phyloP scores from a whole-genome alignment of 2,329 filamentous ascomycete species.

The Aspergillus caelatus region DNA sequence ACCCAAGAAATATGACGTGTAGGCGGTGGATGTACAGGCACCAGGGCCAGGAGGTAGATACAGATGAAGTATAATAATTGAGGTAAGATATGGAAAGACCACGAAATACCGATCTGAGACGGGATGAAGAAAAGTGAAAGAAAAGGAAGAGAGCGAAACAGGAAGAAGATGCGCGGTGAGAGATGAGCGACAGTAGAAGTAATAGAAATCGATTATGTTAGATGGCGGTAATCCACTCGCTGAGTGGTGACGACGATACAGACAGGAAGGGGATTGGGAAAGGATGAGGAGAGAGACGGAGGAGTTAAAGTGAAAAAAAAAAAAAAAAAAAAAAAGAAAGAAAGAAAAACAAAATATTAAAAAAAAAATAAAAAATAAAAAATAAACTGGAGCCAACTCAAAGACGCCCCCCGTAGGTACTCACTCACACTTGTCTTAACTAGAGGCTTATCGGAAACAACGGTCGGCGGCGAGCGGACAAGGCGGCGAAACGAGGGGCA shows the following conservation, averaged over 20 bases:
- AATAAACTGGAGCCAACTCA: neutral
- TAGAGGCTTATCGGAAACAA: slow-evolving; percentile 39
- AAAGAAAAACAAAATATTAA: neutral
- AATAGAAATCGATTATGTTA: slow-evolving; percentile 13
- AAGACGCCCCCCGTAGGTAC: neutral
- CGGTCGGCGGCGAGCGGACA: slow-evolving; percentile 27
- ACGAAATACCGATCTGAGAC: neutral
- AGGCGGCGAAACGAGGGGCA: slow-evolving; percentile 28
- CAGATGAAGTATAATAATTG: slow-evolving; percentile 16
- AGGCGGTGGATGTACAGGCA: slow-evolving; percentile 20
- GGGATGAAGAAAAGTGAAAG: slow-evolving; percentile 3
- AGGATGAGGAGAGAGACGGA: slow-evolving; percentile 13
- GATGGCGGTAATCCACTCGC: slow-evolving; percentile 18
- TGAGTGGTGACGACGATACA: slow-evolving; percentile 22
- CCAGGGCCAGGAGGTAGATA: slow-evolving; percentile 18
- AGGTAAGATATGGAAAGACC: slow-evolving; percentile 2
- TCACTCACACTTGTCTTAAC: neutral
- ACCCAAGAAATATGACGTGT: slow-evolving; percentile 9
- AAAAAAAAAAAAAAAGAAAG: neutral
- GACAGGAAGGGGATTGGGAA: slow-evolving; percentile 7
- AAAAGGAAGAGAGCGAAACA: slow-evolving; percentile 4
- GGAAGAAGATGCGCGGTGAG: slow-evolving; percentile 14
- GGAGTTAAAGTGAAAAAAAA: slow-evolving; percentile 5
- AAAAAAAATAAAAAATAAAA: neutral
- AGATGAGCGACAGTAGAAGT: slow-evolving; percentile 10